A percentile compares a stretch with the other conserved stretches of the same genome.
Evolutionary conservation across 2,329 filamentous ascomycete genomes (phyloP).

Genomic region (Chaetomiaceae sp.): DNA sequence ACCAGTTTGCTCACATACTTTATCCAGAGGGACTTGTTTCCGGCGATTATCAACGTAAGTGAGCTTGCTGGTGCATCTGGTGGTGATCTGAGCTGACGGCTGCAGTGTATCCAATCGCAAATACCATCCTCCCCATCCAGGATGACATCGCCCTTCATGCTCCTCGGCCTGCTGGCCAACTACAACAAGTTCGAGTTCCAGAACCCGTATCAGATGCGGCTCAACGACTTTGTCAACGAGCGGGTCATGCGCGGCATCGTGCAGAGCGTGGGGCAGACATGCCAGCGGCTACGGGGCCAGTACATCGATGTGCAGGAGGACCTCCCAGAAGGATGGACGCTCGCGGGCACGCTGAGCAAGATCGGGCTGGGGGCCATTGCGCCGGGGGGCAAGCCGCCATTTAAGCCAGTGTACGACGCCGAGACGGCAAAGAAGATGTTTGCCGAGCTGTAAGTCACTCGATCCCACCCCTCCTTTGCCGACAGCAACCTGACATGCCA

Average conservation of each 20-base stretch:
- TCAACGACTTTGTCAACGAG: constrained; percentile 96
- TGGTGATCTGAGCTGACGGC: constrained; percentile 1
- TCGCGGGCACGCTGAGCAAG: constrained; percentile 75
- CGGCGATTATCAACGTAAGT: constrained; percentile 84
- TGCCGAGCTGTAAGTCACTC: constrained; percentile 61
- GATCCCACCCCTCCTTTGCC: not conserved
- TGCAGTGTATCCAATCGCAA: constrained; percentile 63
- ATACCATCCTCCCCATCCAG: constrained; percentile 60
- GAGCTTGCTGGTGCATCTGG: not conserved
- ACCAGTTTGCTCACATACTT: constrained; percentile 93
- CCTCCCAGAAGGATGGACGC: constrained; percentile 80
- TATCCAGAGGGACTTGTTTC: constrained; percentile 90
- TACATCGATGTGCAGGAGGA: constrained; percentile 90
- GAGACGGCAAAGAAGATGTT: constrained; percentile 84
- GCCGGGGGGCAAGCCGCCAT: constrained; percentile 61
- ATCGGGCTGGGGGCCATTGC: constrained; percentile 77
- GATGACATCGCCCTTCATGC: constrained; percentile 70
- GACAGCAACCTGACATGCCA: not conserved
- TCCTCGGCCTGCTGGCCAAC: constrained; percentile 85
- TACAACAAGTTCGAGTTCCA: constrained; percentile 99
- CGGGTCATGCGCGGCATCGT: constrained; percentile 78
- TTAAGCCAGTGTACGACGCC: constrained; percentile 59
- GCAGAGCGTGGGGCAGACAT: constrained; percentile 68
- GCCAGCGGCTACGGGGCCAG: constrained; percentile 60
- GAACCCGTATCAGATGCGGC: constrained; percentile 86